Percentiles rank a stretch among this genome's conserved stretches.
These are phyloP conservation scores for Pseudogymnoascus sp. DNA, from an alignment of 2,329 filamentous ascomycete genomes.

Conservation along the genomic window DNA sequence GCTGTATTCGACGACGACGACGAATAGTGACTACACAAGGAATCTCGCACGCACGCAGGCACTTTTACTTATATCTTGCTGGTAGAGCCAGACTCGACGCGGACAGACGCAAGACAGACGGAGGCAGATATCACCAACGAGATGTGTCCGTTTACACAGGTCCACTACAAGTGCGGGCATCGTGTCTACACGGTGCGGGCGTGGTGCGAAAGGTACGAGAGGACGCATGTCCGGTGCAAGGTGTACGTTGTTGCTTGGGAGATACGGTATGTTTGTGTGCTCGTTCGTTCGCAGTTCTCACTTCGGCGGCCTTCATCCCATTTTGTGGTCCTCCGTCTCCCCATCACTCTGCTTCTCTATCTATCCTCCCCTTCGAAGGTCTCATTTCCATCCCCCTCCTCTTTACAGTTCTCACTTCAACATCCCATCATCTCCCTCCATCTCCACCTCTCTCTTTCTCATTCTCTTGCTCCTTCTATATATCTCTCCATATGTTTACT, in stretches of 20 bases:
- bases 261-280: background rate
- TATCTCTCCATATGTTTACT: background rate
- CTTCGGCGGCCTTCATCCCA: background rate
- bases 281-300: too few relatives aligned
- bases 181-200: slow-evolving; percentile 47
- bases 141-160: slow-evolving; percentile 55
- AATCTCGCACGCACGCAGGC: background rate
- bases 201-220: slow-evolving; percentile 43
- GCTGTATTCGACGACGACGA: background rate
- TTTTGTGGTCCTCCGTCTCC: background rate
- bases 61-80: background rate
- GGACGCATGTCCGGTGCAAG: slow-evolving; percentile 48
- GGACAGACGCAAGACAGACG: background rate
- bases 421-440: background rate
- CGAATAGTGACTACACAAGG: background rate
- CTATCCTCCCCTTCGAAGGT: background rate
- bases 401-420: background rate
- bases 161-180: slow-evolving; percentile 50
- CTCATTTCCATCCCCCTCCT: background rate
- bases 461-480: too few relatives aligned
- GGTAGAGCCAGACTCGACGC: background rate
- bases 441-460: background rate
- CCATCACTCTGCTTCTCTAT: background rate
- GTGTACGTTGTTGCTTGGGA: slow-evolving; percentile 42
- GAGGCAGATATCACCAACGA: slow-evolving; percentile 11